phyloP scores from a whole-genome alignment of 176 grass and related monocot genomes.

The Ensete glaucum region DNA sequence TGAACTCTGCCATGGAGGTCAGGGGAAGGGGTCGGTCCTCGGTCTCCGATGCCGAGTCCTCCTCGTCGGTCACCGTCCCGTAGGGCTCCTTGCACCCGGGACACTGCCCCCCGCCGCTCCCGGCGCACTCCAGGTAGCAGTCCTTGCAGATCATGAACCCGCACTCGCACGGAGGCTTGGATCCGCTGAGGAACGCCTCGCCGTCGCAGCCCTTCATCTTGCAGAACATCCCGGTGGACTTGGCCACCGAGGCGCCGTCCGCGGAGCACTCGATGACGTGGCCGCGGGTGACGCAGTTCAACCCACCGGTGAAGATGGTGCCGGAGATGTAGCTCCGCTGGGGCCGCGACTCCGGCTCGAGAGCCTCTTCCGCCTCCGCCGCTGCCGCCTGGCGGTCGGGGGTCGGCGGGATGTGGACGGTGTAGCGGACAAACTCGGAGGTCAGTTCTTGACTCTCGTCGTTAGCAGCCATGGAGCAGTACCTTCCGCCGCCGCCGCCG shows the following conservation, averaged over 20 bases:
- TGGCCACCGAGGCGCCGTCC: conserved; percentile 2
- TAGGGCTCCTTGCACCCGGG: conserved; percentile 84
- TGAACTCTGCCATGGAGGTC: conserved; percentile 46
- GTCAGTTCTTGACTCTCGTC: conserved; percentile 7
- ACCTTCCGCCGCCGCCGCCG: conserved; percentile 43
- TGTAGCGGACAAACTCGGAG: conserved; percentile 84
- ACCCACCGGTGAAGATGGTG: conserved; percentile 92
- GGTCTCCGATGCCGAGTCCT: conserved; percentile 36
- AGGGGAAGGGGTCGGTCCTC: conserved; percentile 38
- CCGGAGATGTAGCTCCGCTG: conserved; percentile 70
- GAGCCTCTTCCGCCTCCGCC: neutral
- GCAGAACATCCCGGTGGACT: conserved; percentile 47
- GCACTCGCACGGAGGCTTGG: conserved; percentile 57
- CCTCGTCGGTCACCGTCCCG: conserved; percentile 20
- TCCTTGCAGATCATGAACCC: conserved; percentile 82
- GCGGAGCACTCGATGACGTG: conserved; percentile 42
- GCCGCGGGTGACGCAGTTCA: conserved; percentile 66
- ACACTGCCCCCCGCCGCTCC: conserved; percentile 32
- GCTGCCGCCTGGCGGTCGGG: conserved; percentile 35
- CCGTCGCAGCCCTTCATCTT: conserved; percentile 89
- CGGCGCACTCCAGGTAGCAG: conserved; percentile 65
- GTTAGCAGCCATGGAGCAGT: conserved; percentile 33
- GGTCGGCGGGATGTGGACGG: conserved; percentile 87
- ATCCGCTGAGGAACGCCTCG: conserved; percentile 26
- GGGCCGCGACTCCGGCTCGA: conserved; percentile 17